A percentile compares a stretch with the other conserved stretches of the same genome.
Evolutionary conservation across 192 early-diverging fungal genomes (phyloP).

Genomic region (Backusella mclennaniae): DNA sequence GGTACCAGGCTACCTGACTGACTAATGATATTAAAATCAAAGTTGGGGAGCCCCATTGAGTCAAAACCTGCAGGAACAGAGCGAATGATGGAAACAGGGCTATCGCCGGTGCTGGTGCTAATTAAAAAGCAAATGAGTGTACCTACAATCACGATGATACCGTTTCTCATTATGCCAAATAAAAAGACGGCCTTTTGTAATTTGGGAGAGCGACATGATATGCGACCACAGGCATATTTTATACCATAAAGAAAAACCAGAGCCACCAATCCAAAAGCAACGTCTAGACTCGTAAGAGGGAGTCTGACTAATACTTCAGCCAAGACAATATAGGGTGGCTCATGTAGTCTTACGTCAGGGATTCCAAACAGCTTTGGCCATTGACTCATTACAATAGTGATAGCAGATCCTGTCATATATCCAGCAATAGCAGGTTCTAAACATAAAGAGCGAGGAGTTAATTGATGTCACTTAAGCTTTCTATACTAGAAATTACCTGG

Average conservation of each 20-base stretch:
- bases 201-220: constrained; percentile 20
- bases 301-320: constrained; percentile 51
- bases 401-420: constrained; percentile 82
- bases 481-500: constrained; percentile 54
- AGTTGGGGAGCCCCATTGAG: constrained; percentile 47
- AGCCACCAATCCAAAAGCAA: constrained; percentile 54
- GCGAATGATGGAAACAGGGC: constrained; percentile 61
- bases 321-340: constrained; percentile 69
- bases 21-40: constrained; percentile 27
- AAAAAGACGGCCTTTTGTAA: constrained; percentile 49
- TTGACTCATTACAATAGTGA: constrained; percentile 77
- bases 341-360: constrained; percentile 71
- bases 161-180: constrained; percentile 67
- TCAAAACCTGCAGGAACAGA: constrained; percentile 73
- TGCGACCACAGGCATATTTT: constrained; percentile 13
- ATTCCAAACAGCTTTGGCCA: constrained; percentile 82
- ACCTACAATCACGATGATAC: constrained; percentile 65
- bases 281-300: constrained; percentile 48
- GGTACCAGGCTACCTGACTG: constrained; percentile 52
- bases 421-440: constrained; percentile 77
- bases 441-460: not conserved
- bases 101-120: constrained; percentile 28
- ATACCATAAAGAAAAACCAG: constrained; percentile 41
- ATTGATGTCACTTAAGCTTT: not conserved
- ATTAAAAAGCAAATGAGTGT: constrained; percentile 67